These are phyloP conservation scores for Macaranga tanarius DNA, from an alignment of 441 rosid genomes.

Conservation along the genomic window DNA sequence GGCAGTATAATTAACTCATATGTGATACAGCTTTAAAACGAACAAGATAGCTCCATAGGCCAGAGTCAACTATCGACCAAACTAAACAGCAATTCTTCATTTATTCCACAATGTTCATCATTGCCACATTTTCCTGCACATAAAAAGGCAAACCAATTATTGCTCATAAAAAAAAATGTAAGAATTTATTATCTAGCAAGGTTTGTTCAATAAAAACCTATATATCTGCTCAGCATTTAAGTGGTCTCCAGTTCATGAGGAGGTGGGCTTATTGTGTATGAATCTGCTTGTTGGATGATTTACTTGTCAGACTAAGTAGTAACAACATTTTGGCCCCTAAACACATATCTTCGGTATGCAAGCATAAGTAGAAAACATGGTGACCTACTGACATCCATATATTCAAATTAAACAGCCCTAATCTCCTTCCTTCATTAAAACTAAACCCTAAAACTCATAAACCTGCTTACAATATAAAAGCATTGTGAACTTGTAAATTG, in stretches of 20 bases:
- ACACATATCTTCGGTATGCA: neutral
- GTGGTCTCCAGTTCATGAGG: neutral
- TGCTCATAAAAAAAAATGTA: neutral
- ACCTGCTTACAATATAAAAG: neutral
- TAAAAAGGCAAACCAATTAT: neutral
- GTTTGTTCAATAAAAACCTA: neutral
- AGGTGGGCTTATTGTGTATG: neutral
- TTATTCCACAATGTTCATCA: constrained; percentile 32
- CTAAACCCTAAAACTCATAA: neutral
- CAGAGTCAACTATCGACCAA: constrained; percentile 20
- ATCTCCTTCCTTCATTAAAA: neutral
- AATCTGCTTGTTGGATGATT: neutral
- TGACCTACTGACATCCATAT: neutral
- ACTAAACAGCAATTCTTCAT: constrained; percentile 24
- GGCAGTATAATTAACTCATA: constrained; percentile 15
- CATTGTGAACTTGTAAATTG: neutral
- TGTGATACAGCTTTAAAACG: constrained; percentile 28
- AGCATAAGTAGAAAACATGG: neutral
- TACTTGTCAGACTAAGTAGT: neutral
- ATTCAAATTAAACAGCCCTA: neutral
- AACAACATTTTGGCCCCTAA: too few relatives aligned
- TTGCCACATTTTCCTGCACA: constrained; percentile 32
- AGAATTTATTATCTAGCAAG: neutral
- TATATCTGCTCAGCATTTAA: neutral
- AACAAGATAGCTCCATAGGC: constrained; percentile 19